Evolutionary conservation across 257 asterid species (phyloP), one percentile per base, ranked within the genome.

Genomic region (Primulina eburnea): DNA sequence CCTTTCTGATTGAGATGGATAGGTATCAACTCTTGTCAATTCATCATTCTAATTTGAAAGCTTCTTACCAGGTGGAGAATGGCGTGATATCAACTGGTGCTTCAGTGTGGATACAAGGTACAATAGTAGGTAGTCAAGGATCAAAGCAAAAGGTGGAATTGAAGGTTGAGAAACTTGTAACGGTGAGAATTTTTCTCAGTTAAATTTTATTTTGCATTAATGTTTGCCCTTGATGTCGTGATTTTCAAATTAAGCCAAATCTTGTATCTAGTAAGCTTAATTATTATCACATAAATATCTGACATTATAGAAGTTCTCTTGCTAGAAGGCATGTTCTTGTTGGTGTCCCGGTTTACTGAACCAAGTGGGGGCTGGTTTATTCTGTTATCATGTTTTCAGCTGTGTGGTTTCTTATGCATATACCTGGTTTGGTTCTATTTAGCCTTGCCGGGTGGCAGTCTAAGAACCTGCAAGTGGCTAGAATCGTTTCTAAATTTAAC

Each of bases 121-220:
- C 80, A 57, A 50, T 91, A 20, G 95, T 89, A 60, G 75, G 85
- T 75, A 94, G 99, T 80, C 99, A 89, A 83, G 99, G 99, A 62
- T 77, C 97, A 69, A 94, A 94, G 85, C 97, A 94, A 72, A 94
- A 89, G 75, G 79, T 91, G 53, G 99, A 94, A 75, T 60, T 94
- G 86, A 88, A 86, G 83, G 96, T 91, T 73, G 93, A 84, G 66
- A 94, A 91, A 75, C 94, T 94, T 81, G 79, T 79, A 67, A 38
- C 80, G 97, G 99, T 94, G 89, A 82, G 34, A 16, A 71, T 61
- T 68, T 65, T 35, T 65, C 67, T 68, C 73, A 34, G 16, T 68
- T 58, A 68, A 21, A 16, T 47, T 21, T 21, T 26, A 34, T 63
- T 47, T 74, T 43, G 30, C 61, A 24, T 4, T 10, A 52, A 18